These are phyloP conservation scores for Ustilago tritici DNA, from an alignment of 1,284 basidiomycete species.

Conservation along the genomic window DNA sequence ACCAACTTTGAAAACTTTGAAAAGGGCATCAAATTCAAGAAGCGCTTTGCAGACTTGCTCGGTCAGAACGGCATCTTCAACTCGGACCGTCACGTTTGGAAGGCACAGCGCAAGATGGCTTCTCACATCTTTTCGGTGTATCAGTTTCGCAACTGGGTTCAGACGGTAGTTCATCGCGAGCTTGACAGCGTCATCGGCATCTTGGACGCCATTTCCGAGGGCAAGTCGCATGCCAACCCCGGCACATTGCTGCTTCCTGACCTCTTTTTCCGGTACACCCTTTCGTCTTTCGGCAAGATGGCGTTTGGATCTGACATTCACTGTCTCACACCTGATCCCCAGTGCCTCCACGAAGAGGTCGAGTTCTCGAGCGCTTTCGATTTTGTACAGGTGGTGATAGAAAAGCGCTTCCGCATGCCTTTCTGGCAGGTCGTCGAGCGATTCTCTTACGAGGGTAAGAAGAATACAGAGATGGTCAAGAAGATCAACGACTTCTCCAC, in stretches of 20 bases:
- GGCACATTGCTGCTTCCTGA: constrained; percentile 45
- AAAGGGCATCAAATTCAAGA: constrained; percentile 52
- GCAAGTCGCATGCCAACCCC: constrained; percentile 17
- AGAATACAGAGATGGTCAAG: constrained; percentile 45
- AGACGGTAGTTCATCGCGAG: constrained; percentile 57
- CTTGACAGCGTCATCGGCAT: constrained; percentile 48
- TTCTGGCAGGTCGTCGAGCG: constrained; percentile 41
- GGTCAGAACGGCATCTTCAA: constrained; percentile 60
- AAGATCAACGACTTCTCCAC: constrained; percentile 62
- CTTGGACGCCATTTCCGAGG: constrained; percentile 34
- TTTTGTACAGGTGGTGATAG: constrained; percentile 55
- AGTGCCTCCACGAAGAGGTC: constrained; percentile 36
- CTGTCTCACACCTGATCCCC: constrained; percentile 40
- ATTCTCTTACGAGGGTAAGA: constrained; percentile 43
- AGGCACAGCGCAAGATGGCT: constrained; percentile 63
- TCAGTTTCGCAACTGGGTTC: constrained; percentile 60
- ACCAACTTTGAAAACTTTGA: constrained; percentile 66
- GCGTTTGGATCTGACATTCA: constrained; percentile 48
- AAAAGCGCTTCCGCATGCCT: constrained; percentile 45
- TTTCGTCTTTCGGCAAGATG: constrained; percentile 59
- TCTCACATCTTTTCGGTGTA: constrained; percentile 63
- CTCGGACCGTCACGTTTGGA: constrained; percentile 66
- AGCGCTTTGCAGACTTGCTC: constrained; percentile 51
- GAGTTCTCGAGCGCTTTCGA: constrained; percentile 51
- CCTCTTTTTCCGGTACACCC: constrained; percentile 62